These are phyloP conservation scores for Dictyostelium citrinum DNA, from an alignment of 78 protist species.

Conservation along the genomic window DNA sequence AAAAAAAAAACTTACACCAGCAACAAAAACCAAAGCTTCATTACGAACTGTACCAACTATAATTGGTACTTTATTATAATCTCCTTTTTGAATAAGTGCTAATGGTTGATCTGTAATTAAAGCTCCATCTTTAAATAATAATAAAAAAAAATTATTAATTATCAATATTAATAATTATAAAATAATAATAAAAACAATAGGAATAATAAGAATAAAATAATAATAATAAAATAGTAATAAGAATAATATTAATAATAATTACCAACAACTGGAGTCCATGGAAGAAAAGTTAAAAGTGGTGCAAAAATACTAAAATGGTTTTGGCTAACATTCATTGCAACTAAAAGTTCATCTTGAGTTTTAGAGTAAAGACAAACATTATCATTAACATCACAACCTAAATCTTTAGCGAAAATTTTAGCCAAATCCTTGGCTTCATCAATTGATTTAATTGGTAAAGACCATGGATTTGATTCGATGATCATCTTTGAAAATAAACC, in stretches of 20 bases:
- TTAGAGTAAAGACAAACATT: not conserved
- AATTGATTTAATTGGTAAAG: slow-evolving; percentile 37
- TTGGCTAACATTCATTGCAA: slow-evolving; percentile 9
- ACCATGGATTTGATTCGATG: slow-evolving; percentile 65
- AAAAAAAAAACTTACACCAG: slow-evolving; percentile 48
- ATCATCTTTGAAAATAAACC: slow-evolving; percentile 11
- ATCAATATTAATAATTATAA: too few relatives aligned
- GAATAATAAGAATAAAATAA: too few relatives aligned
- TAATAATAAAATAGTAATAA: too few relatives aligned
- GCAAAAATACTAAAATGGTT: not conserved
- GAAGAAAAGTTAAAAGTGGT: slow-evolving; percentile 46
- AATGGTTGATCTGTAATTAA: slow-evolving; percentile 71
- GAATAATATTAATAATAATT: not conserved
- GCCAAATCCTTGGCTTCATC: not conserved
- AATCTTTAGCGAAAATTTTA: slow-evolving; percentile 12
- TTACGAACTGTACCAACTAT: slow-evolving; percentile 55
- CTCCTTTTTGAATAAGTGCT: slow-evolving; percentile 33
- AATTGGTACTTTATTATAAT: slow-evolving; percentile 61
- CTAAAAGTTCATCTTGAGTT: not conserved
- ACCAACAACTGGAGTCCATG: slow-evolving; percentile 70
- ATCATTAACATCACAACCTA: slow-evolving; percentile 55
- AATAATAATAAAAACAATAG: too few relatives aligned
- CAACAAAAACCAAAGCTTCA: slow-evolving; percentile 58
- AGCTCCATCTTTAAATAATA: slow-evolving; percentile 6
- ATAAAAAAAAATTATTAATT: too few relatives aligned